These are phyloP conservation scores for Mrakia gelida DNA, from an alignment of 768 basidiomycete genomes.

Conservation along the genomic window DNA sequence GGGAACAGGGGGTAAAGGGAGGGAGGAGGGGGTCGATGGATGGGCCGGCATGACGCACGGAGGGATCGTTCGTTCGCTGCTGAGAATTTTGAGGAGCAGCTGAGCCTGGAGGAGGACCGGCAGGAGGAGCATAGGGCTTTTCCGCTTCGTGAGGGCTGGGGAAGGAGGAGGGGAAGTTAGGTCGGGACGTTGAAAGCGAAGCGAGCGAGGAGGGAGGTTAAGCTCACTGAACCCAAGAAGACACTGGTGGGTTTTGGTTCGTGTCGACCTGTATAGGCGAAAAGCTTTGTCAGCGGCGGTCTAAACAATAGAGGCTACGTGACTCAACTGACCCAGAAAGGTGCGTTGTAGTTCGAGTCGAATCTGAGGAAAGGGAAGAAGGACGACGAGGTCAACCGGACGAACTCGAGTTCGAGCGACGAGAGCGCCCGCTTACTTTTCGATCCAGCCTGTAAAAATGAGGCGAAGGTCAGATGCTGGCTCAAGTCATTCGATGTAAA, in stretches of 20 bases:
- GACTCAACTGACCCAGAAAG: background rate
- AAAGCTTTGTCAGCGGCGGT: background rate
- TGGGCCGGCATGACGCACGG: too few relatives aligned
- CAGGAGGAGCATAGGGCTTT: background rate
- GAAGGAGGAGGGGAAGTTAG: too few relatives aligned
- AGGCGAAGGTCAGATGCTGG: background rate
- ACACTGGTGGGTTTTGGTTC: background rate
- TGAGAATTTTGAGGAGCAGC: too few relatives aligned
- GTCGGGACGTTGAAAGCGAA: background rate
- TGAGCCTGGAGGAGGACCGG: background rate
- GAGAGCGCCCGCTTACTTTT: background rate
- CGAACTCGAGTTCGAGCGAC: background rate
- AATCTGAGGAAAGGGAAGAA: background rate
- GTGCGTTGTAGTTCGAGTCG: background rate
- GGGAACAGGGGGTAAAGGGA: too few relatives aligned
- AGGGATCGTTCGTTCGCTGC: too few relatives aligned
- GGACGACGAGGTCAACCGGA: background rate
- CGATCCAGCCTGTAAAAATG: background rate
- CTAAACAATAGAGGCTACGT: fast-evolving
- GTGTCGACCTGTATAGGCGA: background rate
- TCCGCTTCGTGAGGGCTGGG: background rate
- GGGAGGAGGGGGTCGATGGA: too few relatives aligned
- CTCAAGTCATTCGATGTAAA: background rate
- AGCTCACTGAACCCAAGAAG: background rate
- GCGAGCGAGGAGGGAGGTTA: too few relatives aligned